Evolutionary conservation across 306 rosid species (phyloP).

Genomic region (Prinsepia uniflora): DNA sequence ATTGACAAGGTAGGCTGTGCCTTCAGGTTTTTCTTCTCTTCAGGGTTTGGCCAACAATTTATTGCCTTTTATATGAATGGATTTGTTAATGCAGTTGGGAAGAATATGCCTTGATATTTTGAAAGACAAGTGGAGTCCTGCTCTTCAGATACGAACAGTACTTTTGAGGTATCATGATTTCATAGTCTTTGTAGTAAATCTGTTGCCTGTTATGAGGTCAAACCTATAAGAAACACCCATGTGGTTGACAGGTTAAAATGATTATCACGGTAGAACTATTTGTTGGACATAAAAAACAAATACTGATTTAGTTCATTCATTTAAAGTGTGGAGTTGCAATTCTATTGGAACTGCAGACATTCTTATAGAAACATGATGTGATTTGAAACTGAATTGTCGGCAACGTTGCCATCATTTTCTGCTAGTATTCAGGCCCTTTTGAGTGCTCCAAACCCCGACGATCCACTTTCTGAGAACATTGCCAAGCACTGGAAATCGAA

Average conservation of each 20-base stretch:
- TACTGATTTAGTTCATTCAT: not conserved
- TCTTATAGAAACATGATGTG: not conserved
- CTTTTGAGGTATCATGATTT: constrained; percentile 62
- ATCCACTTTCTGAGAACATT: constrained; percentile 95
- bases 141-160: constrained; percentile 86
- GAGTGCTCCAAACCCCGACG: constrained; percentile 97
- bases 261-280: not conserved
- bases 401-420: constrained; percentile 2
- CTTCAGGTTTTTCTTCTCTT: not conserved
- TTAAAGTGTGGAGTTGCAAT: not conserved
- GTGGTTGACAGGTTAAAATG: not conserved
- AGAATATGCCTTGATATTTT: constrained; percentile 90
- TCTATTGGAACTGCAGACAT: not conserved
- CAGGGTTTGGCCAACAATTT: not conserved
- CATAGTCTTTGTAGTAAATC: not conserved
- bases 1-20: constrained; percentile 72
- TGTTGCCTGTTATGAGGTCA: constrained; percentile 1
- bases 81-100: constrained; percentile 55
- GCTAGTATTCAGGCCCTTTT: constrained; percentile 90
- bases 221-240: not conserved
- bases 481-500: constrained; percentile 95
- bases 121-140: constrained; percentile 94
- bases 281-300: not conserved
- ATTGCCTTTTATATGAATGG: constrained; percentile 8
- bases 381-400: not conserved